Conservation (phyloP, 2,329 filamentous ascomycete species). For the Aspergillus sp. region DNA sequence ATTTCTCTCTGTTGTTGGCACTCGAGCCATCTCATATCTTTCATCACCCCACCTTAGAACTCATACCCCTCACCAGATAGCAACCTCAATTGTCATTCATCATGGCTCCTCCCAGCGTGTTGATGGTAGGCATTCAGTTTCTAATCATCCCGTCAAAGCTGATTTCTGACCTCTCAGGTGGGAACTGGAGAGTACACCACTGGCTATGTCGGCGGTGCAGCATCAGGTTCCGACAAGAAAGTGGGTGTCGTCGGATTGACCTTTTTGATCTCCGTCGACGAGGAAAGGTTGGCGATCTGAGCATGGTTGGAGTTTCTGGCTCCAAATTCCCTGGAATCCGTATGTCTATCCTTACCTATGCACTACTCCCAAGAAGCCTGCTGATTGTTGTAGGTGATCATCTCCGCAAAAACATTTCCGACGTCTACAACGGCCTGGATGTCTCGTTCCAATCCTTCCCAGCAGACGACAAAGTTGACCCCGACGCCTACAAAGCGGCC, state of each 20-base stretch:
- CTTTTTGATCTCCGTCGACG: constrained; percentile 83
- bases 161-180: constrained; percentile 46
- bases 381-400: constrained; percentile 60
- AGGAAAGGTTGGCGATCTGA: constrained; percentile 79
- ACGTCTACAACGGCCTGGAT: constrained; percentile 85
- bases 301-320: constrained; percentile 87
- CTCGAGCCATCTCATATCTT: neutral
- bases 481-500: constrained; percentile 80
- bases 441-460: constrained; percentile 81
- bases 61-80: neutral
- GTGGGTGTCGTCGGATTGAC: constrained; percentile 89
- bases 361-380: constrained; percentile 6
- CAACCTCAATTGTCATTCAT: constrained; percentile 6
- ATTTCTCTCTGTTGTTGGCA: constrained; percentile 1
- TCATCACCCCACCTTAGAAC: neutral
- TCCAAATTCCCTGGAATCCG: constrained; percentile 88
- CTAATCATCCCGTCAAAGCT: constrained; percentile 3
- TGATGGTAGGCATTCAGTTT: constrained; percentile 53
- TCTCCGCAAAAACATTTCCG: constrained; percentile 78
- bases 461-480: constrained; percentile 64
- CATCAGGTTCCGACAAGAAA: constrained; percentile 89
- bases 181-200: constrained; percentile 97
- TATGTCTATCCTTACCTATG: constrained; percentile 38
- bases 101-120: constrained; percentile 61
- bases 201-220: constrained; percentile 79